These are phyloP conservation scores for Trichosporon sp. DNA, from an alignment of 1,284 basidiomycete genomes.

Conservation along the genomic window DNA sequence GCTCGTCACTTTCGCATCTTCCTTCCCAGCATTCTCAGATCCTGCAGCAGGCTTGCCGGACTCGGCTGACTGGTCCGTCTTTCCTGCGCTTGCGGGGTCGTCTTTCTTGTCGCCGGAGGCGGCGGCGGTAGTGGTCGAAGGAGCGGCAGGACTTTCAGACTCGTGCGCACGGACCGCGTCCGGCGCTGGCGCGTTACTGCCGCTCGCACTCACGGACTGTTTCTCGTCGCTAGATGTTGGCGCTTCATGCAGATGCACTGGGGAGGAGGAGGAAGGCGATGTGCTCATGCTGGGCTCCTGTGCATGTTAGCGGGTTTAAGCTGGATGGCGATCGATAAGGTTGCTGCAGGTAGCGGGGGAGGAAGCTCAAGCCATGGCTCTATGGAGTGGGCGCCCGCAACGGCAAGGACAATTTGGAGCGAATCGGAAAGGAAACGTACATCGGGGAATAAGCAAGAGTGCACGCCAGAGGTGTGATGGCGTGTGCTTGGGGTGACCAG, in stretches of 20 bases:
- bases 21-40: background rate
- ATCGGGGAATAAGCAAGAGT: background rate
- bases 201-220: slow-evolving; percentile 5
- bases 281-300: slow-evolving; percentile 22
- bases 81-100: background rate
- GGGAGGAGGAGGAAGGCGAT: slow-evolving; percentile 9
- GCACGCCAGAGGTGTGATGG: background rate
- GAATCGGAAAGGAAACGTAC: background rate
- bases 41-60: background rate
- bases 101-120: background rate
- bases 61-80: background rate
- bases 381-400: background rate
- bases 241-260: slow-evolving; percentile 7
- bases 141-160: background rate
- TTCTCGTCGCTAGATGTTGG: slow-evolving; percentile 1
- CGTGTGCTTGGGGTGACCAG: slow-evolving; percentile 2
- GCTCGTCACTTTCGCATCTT: background rate
- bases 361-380: background rate
- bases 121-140: background rate
- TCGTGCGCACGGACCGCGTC: background rate
- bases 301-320: slow-evolving; percentile 3
- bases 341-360: background rate
- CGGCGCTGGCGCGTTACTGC: background rate
- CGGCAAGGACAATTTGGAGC: background rate
- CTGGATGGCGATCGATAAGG: background rate